A percentile compares a stretch with the other conserved stretches of the same genome.
phyloP scores from a whole-genome alignment of 768 basidiomycete species.

The Tylopilus cervinicoccineus region DNA sequence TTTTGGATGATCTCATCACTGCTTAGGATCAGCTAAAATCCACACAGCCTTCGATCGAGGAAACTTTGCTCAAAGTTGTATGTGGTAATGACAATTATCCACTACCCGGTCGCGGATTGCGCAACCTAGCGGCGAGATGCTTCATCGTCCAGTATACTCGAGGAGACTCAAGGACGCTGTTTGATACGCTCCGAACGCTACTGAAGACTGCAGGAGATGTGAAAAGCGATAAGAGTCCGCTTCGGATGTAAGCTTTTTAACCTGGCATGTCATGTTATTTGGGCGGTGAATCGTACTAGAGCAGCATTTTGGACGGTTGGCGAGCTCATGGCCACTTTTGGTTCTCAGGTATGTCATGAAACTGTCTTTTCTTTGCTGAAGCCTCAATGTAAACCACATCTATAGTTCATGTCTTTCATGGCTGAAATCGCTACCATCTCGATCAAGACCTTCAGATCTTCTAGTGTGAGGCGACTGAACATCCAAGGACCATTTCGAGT shows the following conservation, averaged over 20 bases:
- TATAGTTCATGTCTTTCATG: constrained; percentile 93
- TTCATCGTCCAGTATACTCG: constrained; percentile 68
- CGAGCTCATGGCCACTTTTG: constrained; percentile 82
- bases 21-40: constrained; percentile 63
- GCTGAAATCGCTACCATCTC: constrained; percentile 70
- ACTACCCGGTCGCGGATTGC: constrained; percentile 81
- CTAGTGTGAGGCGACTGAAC: constrained; percentile 49
- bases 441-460: constrained; percentile 67
- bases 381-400: background rate
- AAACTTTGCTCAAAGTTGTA: constrained; percentile 62
- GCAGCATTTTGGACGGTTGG: constrained; percentile 86
- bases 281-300: constrained; percentile 35
- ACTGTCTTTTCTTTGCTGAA: background rate
- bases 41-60: constrained; percentile 58
- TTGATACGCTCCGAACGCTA: constrained; percentile 79
- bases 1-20: constrained; percentile 1
- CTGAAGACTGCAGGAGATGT: constrained; percentile 71
- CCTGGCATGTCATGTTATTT: background rate
- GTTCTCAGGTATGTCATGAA: constrained; percentile 64
- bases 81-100: constrained; percentile 64
- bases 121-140: constrained; percentile 77
- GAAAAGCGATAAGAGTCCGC: constrained; percentile 63
- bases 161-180: constrained; percentile 80
- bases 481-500: background rate
- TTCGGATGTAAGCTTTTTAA: constrained; percentile 57